Evolutionary conservation across 805 yeast genomes (phyloP).

Genomic region (Metschnikowia amazonensis): DNA sequence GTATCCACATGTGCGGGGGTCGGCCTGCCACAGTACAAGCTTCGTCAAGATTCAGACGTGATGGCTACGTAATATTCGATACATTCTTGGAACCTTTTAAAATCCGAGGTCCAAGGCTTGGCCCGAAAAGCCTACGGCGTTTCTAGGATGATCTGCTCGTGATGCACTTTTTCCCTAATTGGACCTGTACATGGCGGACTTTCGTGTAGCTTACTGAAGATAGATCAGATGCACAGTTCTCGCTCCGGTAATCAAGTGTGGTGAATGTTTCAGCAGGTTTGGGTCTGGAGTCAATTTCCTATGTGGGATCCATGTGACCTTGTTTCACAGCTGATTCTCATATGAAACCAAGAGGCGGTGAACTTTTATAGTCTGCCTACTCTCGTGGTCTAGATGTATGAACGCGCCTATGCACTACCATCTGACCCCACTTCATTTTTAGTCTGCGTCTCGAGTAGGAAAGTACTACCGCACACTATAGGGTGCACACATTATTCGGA

Average conservation of each 20-base stretch:
- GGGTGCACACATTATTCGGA: background rate
- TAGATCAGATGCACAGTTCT: background rate
- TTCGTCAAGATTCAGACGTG: background rate
- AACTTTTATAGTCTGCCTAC: background rate
- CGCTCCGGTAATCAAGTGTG: background rate
- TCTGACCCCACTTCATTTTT: background rate
- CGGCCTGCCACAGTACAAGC: background rate
- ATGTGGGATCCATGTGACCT: background rate
- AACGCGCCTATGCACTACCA: slow-evolving; percentile 2
- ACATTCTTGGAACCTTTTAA: background rate
- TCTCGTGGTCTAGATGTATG: background rate
- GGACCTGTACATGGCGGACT: slow-evolving; percentile 1
- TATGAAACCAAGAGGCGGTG: background rate
- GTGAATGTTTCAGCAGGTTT: background rate
- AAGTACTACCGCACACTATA: background rate
- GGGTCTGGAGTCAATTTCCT: background rate
- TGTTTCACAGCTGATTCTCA: background rate
- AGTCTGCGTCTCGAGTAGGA: background rate
- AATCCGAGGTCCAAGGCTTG: background rate
- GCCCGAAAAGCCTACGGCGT: background rate
- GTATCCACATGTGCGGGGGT: slow-evolving; percentile 6
- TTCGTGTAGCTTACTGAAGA: slow-evolving; percentile 3
- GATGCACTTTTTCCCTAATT: background rate
- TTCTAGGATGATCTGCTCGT: background rate
- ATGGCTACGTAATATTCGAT: background rate